Evolutionary conservation across 345 rosid species (phyloP).

Genomic region (Turnera subulata): DNA sequence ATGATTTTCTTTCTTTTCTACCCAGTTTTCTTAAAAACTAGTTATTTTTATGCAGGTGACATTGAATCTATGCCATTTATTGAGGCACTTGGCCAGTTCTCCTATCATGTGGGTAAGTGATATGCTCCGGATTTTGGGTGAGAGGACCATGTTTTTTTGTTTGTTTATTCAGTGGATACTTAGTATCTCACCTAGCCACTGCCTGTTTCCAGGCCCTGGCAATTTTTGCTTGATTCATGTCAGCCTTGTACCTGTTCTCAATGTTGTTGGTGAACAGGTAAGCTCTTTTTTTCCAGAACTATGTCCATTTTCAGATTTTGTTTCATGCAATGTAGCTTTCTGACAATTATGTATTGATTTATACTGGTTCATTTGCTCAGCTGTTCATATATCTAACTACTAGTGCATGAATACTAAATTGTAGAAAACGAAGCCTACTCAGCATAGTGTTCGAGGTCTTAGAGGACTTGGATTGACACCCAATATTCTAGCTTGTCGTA

Average conservation of each 20-base stretch:
- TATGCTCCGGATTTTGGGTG: not conserved
- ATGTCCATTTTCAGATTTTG: not conserved
- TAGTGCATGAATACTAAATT: not conserved
- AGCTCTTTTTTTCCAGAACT: not conserved
- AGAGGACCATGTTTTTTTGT: not conserved
- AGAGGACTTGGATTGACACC: slow-evolving; percentile 91
- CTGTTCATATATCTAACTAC: not conserved
- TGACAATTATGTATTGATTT: not conserved
- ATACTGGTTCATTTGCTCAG: not conserved
- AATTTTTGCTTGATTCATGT: slow-evolving; percentile 97
- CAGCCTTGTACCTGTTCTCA: slow-evolving; percentile 95
- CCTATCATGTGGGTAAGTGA: slow-evolving; percentile 79
- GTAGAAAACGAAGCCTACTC: slow-evolving; percentile 99
- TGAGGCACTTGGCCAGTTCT: slow-evolving; percentile 95
- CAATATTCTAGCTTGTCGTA: slow-evolving; percentile 86
- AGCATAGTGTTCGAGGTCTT: slow-evolving; percentile 83
- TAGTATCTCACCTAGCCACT: slow-evolving; percentile 6
- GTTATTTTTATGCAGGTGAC: slow-evolving; percentile 59
- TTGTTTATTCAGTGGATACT: not conserved
- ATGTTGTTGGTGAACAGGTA: slow-evolving; percentile 98
- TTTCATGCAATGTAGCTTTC: not conserved
- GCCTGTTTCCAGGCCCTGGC: slow-evolving; percentile 54
- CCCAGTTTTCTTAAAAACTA: not conserved
- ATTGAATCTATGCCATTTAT: slow-evolving; percentile 97
- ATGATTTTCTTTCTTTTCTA: slow-evolving; percentile 3